Evolutionary conservation across 129 eudicot genomes (phyloP), one percentile per base, ranked within the genome.

Genomic region (Saposhnikovia divaricata): DNA sequence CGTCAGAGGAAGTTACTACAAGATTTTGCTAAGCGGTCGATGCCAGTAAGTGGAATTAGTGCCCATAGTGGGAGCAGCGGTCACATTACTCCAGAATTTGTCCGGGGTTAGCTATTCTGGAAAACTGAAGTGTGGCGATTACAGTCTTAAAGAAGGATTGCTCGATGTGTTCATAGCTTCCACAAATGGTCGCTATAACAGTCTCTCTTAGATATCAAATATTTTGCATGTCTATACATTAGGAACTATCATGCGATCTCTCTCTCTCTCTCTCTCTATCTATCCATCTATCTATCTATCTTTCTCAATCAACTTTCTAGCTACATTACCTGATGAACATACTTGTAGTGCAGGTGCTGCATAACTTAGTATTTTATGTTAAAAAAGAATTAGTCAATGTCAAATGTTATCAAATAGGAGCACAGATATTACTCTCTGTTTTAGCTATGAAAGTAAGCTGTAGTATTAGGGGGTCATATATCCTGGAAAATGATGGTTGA

Each of bases 21-120:
- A 72, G 93, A 96, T 79, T 96, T 96, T 74, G 83, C 96, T 53
- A 93, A 96, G 79, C 80, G 91, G 47, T 87, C 99, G 31, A 87
- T 89, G 93, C 98, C 93, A 45, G 97, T 86, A 48, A 84, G 88
- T 63, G 96, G 91, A 46, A 77, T 85, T 71, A 84, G 85, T 81
- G 84, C 88, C 78, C 93, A 78, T 85, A 86, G 88, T 78, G 96
- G 90, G 66, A 79, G 81, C 74, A 80, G 85, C 16, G 94, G 97
- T 77, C 95, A 86, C 66, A 82, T 90, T 66, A 85, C 88, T 72
- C 90, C 96, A 25, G 97, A 89, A 80, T 88, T 93, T 4, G 95
- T 93, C n/a, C 84, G 88, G 85, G 93, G 93, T 55, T 89, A 84
- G 84, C 50, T 40, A 77, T 40, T 70, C 43, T 27, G 43, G 63